Percentiles rank a stretch among this genome's conserved stretches.
phyloP scores from a whole-genome alignment of 495 filamentous ascomycete genomes.

The Niebla homalea region DNA sequence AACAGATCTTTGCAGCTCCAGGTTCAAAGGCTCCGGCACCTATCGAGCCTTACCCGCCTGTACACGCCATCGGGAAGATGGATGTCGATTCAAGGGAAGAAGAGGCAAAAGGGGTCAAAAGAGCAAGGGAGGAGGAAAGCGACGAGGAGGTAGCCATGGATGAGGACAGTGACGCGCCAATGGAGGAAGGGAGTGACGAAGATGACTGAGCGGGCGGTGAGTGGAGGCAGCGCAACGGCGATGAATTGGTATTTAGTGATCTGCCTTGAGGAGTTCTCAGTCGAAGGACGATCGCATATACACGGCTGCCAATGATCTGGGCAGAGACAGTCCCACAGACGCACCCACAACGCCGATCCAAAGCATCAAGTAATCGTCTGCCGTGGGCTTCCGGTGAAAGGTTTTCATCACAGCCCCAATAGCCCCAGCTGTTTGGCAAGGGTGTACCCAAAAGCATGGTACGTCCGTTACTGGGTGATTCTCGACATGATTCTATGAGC shows the following conservation, averaged over 20 bases:
- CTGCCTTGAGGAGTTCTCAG: too few species aligned
- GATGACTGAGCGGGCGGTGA: conserved; percentile 13
- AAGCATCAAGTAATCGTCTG: conserved; percentile 57
- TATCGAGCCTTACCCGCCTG: conserved; percentile 26
- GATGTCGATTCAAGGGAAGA: conserved; percentile 7
- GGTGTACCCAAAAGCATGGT: conserved; percentile 72
- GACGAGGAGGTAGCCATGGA: conserved; percentile 60
- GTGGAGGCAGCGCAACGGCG: too few species aligned
- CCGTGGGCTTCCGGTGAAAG: conserved; percentile 32
- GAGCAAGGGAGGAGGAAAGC: conserved; percentile 59
- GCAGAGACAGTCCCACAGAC: conserved; percentile 58
- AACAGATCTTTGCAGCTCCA: conserved; percentile 66
- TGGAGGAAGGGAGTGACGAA: conserved; percentile 43
- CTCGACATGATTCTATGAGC: conserved; percentile 33
- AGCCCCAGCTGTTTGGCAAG: conserved; percentile 71
- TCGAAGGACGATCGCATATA: not conserved
- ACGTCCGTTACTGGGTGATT: conserved; percentile 65
- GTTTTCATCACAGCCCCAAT: conserved; percentile 39
- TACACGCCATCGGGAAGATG: conserved; percentile 30
- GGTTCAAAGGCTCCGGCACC: conserved; percentile 33
- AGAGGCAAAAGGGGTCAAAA: conserved; percentile 40
- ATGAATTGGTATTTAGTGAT: too few species aligned
- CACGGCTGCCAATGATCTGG: conserved; percentile 18
- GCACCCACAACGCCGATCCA: conserved; percentile 71
- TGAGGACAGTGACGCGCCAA: conserved; percentile 46